These are phyloP conservation scores for Sutorius australiensis DNA, from an alignment of 768 basidiomycete species.

Conservation along the genomic window DNA sequence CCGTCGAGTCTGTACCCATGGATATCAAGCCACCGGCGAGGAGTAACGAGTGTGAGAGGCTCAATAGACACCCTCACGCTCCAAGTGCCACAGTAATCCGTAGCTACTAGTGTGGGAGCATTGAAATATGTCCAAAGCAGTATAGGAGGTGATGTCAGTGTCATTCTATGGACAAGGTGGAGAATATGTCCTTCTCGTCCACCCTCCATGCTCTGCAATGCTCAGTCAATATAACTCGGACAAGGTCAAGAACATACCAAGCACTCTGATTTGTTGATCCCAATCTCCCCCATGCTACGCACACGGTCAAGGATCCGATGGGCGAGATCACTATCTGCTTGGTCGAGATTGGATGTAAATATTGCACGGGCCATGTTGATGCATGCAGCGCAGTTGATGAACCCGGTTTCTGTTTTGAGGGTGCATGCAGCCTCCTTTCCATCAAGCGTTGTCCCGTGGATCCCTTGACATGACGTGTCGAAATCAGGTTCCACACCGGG, in stretches of 20 bases:
- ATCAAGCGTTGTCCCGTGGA: slow-evolving; percentile 43
- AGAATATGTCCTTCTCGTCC: slow-evolving; percentile 25
- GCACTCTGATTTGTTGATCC: slow-evolving; percentile 29
- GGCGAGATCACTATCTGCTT: slow-evolving; percentile 19
- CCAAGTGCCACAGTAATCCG: slow-evolving; percentile 51
- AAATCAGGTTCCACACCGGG: slow-evolving; percentile 9
- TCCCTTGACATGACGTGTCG: slow-evolving; percentile 13
- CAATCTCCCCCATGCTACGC: slow-evolving; percentile 17
- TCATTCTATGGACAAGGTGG: slow-evolving; percentile 40
- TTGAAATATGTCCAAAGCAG: slow-evolving; percentile 68
- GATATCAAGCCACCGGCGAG: slow-evolving; percentile 77
- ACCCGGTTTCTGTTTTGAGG: slow-evolving; percentile 19
- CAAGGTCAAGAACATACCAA: slow-evolving; percentile 26
- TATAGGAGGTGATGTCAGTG: slow-evolving; percentile 48
- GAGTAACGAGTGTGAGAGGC: slow-evolving; percentile 48
- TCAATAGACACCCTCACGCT: slow-evolving; percentile 48
- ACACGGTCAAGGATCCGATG: slow-evolving; percentile 14
- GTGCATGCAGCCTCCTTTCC: slow-evolving; percentile 50
- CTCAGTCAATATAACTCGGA: slow-evolving; percentile 4
- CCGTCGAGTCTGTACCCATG: slow-evolving; percentile 55
- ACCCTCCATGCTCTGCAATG: slow-evolving; percentile 8
- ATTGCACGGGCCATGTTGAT: slow-evolving; percentile 19
- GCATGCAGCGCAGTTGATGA: slow-evolving; percentile 34
- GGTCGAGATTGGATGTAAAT: slow-evolving; percentile 20
- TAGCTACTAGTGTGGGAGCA: slow-evolving; percentile 52